phyloP scores from a whole-genome alignment of 495 filamentous ascomycete species.

The Neurospora sp. region DNA sequence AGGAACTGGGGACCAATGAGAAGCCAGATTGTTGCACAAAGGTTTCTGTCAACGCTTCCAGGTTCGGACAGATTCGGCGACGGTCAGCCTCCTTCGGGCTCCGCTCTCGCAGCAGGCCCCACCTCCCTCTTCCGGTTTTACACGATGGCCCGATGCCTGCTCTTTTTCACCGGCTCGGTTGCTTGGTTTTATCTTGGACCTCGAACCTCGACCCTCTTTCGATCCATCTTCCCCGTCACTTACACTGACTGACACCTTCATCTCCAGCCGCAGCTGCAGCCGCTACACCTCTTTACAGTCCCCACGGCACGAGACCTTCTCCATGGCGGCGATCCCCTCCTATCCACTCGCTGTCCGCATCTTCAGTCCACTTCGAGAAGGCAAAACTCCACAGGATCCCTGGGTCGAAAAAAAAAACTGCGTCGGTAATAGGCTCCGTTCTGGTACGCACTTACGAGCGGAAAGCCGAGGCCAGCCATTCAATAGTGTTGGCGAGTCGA shows the following conservation, averaged over 20 bases:
- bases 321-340: not conserved
- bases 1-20: conserved; percentile 11
- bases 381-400: not conserved
- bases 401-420: not conserved
- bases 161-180: not conserved
- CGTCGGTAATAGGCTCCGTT: not conserved
- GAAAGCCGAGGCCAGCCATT: not conserved
- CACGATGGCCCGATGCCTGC: not conserved
- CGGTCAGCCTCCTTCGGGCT: not conserved
- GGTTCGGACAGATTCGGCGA: conserved; percentile 7
- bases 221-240: not conserved
- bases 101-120: not conserved
- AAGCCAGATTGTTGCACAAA: conserved; percentile 12
- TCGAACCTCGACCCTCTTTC: not conserved
- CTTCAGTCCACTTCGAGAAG: not conserved
- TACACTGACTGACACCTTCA: not conserved
- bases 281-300: not conserved
- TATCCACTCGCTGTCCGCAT: not conserved
- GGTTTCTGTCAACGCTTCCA: conserved; percentile 13
- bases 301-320: not conserved
- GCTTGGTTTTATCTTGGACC: not conserved
- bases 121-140: not conserved
- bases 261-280: not conserved
- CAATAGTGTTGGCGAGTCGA: not conserved
- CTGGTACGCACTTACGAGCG: not conserved